A percentile compares a stretch with the other conserved stretches of the same genome.
Conservation (phyloP, 208 protist species). For the Leishmania amazonensis region DNA sequence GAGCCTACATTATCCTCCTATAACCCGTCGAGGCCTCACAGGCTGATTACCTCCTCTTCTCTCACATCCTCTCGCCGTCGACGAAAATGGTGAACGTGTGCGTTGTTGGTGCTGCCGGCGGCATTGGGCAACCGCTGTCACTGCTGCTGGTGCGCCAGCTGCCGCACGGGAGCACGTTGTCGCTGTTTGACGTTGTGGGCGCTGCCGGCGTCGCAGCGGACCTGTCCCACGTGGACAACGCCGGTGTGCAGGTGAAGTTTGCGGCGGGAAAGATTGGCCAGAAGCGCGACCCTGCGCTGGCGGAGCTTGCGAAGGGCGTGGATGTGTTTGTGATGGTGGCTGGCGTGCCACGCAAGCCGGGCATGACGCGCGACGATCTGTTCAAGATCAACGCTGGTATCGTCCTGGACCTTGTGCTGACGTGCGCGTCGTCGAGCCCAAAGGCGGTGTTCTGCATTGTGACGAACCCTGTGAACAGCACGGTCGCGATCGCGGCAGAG, state of each 20-base stretch:
- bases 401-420: conserved; percentile 88
- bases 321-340: conserved; percentile 95
- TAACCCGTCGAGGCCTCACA: not conserved
- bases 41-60: not conserved
- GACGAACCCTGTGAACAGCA: conserved; percentile 98
- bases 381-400: conserved; percentile 97
- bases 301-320: conserved; percentile 70
- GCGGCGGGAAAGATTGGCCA: conserved; percentile 71
- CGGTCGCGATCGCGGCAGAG: conserved; percentile 94
- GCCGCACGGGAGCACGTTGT: conserved; percentile 84
- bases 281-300: conserved; percentile 70
- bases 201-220: conserved; percentile 95
- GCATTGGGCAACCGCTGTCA: conserved; percentile 90
- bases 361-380: conserved; percentile 97
- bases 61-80: not conserved
- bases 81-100: conserved; percentile 83
- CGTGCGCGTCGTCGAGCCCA: conserved; percentile 82
- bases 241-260: conserved; percentile 77
- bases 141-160: conserved; percentile 82
- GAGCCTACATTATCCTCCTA: not conserved
- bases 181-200: conserved; percentile 90
- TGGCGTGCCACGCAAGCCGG: conserved; percentile 96
- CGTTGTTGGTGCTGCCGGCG: conserved; percentile 88
- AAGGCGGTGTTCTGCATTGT: conserved; percentile 94
- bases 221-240: conserved; percentile 91